Base-by-base conservation (phyloP, 2,329 filamentous ascomycete species). In the Paecilomyces fulvus region DNA sequence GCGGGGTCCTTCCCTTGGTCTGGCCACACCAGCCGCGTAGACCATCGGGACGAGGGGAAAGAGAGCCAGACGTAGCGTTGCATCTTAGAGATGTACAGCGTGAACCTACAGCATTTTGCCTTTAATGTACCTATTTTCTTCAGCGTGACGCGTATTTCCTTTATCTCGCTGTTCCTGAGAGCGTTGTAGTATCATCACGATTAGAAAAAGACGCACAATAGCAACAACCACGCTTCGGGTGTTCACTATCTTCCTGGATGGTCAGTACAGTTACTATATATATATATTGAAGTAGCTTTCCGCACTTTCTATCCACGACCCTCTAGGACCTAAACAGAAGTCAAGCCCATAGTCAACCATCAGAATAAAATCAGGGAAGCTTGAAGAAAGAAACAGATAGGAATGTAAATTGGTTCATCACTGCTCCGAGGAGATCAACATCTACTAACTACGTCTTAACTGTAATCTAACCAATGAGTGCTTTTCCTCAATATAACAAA, bases 1-100 rank as follows among this genome's bases (percentile, higher is more conserved):
- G 61, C 67, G 73, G 2, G 73, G 73, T 1, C 78, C 77, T 3
- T 75, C 72, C 14, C 68, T 85, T 48, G 79, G 80, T 28, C 71
- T 85, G 61, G 83, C 80, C 21, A 69, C 74, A 33, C 75, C 76
- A 52, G 61, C 63, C 17, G 71, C 56, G 58, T 55, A 56, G 14
- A 30, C n/a, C 7, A 9, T 33, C 8, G 20, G 3, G 10, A 33
- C 12, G 7, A 46, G 20, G 21, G n/a, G 4, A 31, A 23, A 28
- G 17, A 43, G 14, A 17, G 14, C 14, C 37, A 43, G 37, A 9
- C 20, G 17, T 17, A 17, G 9, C 37, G n/a, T 43, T 37, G n/a
- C 37, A 43, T 43, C 37, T 43, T 6, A 17, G 20, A 17, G 37
- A 43, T 17, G 37, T 43, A 43, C 6, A 43, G 37, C 37, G 14